These are phyloP conservation scores for Liriodendron chinense DNA, from an alignment of 164 flowering plant species.

Conservation along the genomic window DNA sequence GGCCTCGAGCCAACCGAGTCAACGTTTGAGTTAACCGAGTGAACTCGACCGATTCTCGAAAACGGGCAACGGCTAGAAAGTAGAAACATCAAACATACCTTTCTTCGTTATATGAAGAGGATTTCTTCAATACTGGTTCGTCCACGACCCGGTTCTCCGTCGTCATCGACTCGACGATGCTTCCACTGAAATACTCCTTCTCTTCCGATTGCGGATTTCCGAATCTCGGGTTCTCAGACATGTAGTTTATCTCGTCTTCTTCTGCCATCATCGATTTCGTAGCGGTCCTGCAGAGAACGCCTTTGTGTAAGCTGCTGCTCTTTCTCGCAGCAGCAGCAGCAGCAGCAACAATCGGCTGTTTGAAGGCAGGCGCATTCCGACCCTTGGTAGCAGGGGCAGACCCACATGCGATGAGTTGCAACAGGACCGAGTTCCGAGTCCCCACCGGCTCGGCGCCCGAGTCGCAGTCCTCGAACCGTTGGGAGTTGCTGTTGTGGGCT, in stretches of 20 bases:
- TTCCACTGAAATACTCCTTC: slow-evolving; percentile 91
- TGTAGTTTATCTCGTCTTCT: slow-evolving; percentile 46
- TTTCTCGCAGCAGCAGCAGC: slow-evolving; percentile 15
- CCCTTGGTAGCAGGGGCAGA: slow-evolving; percentile 28
- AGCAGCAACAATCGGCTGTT: not conserved
- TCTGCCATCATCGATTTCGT: slow-evolving; percentile 12
- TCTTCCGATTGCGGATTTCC: slow-evolving; percentile 68
- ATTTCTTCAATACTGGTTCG: slow-evolving; percentile 44
- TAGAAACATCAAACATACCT: slow-evolving; percentile 34
- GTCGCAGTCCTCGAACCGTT: slow-evolving; percentile 33
- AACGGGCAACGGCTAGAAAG: not conserved
- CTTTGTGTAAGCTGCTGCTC: slow-evolving; percentile 34
- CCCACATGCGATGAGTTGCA: slow-evolving; percentile 76
- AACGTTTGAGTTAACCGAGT: not conserved
- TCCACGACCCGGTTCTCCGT: slow-evolving; percentile 27
- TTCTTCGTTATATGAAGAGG: slow-evolving; percentile 72
- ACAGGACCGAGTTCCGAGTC: slow-evolving; percentile 53
- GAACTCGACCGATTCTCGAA: not conserved
- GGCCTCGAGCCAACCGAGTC: not conserved
- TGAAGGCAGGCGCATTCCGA: slow-evolving; percentile 25
- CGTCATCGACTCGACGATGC: slow-evolving; percentile 62
- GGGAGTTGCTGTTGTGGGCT: slow-evolving; percentile 20
- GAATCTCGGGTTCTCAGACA: slow-evolving; percentile 87
- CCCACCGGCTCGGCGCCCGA: slow-evolving; percentile 16
- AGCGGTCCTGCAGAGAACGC: slow-evolving; percentile 40